A percentile compares a stretch with the other conserved stretches of the same genome.
These are phyloP conservation scores for Nemania sp. DNA, from an alignment of 2,329 filamentous ascomycete species.

Conservation along the genomic window DNA sequence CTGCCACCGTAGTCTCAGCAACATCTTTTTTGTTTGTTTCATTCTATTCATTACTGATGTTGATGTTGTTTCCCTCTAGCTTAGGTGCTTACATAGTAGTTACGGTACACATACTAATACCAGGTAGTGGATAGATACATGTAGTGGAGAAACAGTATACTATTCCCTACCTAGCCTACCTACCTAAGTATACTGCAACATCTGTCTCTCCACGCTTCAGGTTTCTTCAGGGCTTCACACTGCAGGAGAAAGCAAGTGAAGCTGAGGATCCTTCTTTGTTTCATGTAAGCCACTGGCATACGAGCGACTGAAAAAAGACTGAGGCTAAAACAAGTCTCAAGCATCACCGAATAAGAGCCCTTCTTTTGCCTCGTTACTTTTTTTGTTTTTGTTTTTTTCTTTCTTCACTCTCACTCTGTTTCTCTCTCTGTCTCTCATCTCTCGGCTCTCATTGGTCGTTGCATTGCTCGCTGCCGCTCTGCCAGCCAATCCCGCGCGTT, in stretches of 20 bases:
- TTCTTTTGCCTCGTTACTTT: background rate
- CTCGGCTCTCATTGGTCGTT: slow-evolving; percentile 23
- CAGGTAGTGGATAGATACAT: no score
- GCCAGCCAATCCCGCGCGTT: slow-evolving; percentile 44
- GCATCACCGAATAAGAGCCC: slow-evolving; percentile 8
- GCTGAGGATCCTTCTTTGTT: slow-evolving; percentile 26
- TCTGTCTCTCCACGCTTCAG: background rate
- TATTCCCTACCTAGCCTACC: background rate
- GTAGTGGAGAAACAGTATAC: no score
- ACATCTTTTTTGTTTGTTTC: background rate
- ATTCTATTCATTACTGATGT: slow-evolving; percentile 5
- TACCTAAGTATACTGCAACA: background rate
- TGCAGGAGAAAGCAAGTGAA: slow-evolving; percentile 8
- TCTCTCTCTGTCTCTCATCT: background rate
- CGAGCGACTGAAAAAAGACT: background rate
- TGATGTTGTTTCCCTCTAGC: background rate
- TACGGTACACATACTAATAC: no score
- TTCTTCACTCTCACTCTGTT: background rate
- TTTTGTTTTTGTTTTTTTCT: background rate
- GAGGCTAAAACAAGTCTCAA: slow-evolving; percentile 29
- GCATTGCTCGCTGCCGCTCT: slow-evolving; percentile 38
- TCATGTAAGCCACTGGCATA: slow-evolving; percentile 29
- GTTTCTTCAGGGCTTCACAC: background rate
- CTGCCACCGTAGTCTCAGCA: background rate
- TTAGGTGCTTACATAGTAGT: background rate